These are phyloP conservation scores for Eutypa lata DNA, from an alignment of 2,329 filamentous ascomycete genomes.

Conservation along the genomic window DNA sequence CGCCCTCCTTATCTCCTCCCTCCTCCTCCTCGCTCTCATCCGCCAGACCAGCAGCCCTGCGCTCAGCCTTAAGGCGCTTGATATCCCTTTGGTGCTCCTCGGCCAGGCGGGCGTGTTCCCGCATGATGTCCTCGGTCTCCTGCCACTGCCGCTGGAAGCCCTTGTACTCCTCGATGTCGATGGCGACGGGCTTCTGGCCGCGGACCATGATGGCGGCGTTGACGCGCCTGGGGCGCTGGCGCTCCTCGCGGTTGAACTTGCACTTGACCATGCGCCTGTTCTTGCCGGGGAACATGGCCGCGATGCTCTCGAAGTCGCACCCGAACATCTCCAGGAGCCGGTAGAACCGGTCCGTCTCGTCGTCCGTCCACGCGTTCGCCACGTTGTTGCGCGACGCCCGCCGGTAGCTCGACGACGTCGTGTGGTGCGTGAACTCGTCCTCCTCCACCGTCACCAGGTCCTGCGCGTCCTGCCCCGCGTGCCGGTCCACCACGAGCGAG, in stretches of 20 bases:
- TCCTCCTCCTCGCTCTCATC: conserved; percentile 37
- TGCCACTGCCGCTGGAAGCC: conserved; percentile 41
- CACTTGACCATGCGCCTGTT: conserved; percentile 73
- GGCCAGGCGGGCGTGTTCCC: conserved; percentile 43
- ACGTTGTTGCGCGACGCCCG: conserved; percentile 58
- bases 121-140: conserved; percentile 53
- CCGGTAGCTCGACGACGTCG: conserved; percentile 67
- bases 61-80: conserved; percentile 41
- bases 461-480: conserved; percentile 52
- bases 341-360: conserved; percentile 74
- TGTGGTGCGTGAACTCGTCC: conserved; percentile 71
- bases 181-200: conserved; percentile 54
- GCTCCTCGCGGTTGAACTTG: conserved; percentile 80
- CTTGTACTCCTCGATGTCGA: conserved; percentile 61
- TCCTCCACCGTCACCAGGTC: conserved; percentile 65
- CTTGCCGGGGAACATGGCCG: conserved; percentile 69
- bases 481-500: conserved; percentile 65
- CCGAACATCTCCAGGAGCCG: conserved; percentile 72
- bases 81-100: conserved; percentile 43
- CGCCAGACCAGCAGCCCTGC: conserved; percentile 27
- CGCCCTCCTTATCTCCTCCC: conserved; percentile 44
- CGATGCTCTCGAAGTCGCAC: conserved; percentile 79
- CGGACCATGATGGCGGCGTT: conserved; percentile 56
- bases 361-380: conserved; percentile 66
- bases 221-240: conserved; percentile 60